Base-by-base conservation (phyloP, 129 eudicot genomes). In the Flaveria linearis region DNA sequence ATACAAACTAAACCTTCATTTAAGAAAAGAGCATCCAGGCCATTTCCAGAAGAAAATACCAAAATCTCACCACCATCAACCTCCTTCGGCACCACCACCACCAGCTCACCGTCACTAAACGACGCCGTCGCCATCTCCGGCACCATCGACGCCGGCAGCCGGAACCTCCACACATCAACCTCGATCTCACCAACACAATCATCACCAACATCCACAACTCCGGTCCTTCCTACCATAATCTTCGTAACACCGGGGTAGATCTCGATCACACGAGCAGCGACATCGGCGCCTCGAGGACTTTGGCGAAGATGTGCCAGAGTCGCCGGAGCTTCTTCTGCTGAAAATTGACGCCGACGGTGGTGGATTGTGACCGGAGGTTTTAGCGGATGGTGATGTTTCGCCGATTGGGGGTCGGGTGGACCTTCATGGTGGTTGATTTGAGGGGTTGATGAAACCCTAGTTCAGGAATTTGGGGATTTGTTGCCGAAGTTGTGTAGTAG, bases 231-330 rank as follows among this genome's bases (percentile, higher is more conserved):
- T 1, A 91, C 80, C 2, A 94, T 91, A 46, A 91, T 82, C 82
- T 94, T 94, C 1, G 91, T 89, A 17, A 94, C 93, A 7, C 98
- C 98, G 4, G 98, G 96, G 63, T 78, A 81, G 83, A 94, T 89
- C 93, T 91, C 96, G 60, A 91, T 50, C 0, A 91, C 72, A 7
- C 80, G 86, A 9, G 97, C 97, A 52, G 87, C 68, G 1, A 88
- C 76, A 20, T 84, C 88, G 41, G 63, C 52, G 2, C 87, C 86
- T 91, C 98, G 14, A 94, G 91, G 2, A 94, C 98, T 77, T 90
- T 94, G 4, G 91, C 87, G 89, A 94, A 94, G 88, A 94, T 91
- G 85, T 94, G 98, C 0, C 97, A 97, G 69, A 94, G 93, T 61
- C 98, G 85, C n/a, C 89, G 90, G 78, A 94, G 97, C 84, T 90